These are phyloP conservation scores for Discostella stelligera DNA, from an alignment of 352 stramenopile genomes.

Conservation along the genomic window DNA sequence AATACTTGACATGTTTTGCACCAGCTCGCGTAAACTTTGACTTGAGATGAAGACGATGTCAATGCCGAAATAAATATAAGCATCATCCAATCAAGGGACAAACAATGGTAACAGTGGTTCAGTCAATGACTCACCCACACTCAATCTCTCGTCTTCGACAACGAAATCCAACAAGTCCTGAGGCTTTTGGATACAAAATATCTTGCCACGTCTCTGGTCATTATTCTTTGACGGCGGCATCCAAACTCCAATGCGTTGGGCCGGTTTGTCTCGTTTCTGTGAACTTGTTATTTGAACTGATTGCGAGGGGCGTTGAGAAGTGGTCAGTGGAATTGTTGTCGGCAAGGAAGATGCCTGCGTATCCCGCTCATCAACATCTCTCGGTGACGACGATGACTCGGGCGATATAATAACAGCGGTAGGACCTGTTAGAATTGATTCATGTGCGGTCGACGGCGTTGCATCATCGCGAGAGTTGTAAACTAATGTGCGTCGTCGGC, in stretches of 20 bases:
- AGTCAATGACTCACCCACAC: slow-evolving; percentile 33
- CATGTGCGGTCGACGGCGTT: not conserved
- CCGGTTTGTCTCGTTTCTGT: not conserved
- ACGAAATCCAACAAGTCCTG: slow-evolving; percentile 50
- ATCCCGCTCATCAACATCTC: not conserved
- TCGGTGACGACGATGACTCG: not conserved
- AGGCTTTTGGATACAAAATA: slow-evolving; percentile 44
- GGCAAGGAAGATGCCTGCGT: not conserved
- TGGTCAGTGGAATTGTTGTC: not conserved
- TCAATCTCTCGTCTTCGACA: slow-evolving; percentile 49
- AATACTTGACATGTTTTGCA: slow-evolving; percentile 54
- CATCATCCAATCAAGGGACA: not conserved
- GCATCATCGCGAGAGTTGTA: not conserved
- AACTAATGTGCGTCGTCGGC: not conserved
- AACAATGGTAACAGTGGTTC: not conserved
- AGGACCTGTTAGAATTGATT: not conserved
- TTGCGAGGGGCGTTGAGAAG: not conserved
- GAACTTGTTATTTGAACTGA: not conserved
- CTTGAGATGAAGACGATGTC: not conserved
- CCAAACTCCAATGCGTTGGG: slow-evolving; percentile 29
- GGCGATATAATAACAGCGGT: not conserved
- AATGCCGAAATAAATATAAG: not conserved
- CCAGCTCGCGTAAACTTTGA: slow-evolving; percentile 52
- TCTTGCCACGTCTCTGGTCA: slow-evolving; percentile 6
- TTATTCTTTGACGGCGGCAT: slow-evolving; percentile 31